These are phyloP conservation scores for Brassica cretica DNA, from an alignment of 345 rosid species.

Conservation along the genomic window DNA sequence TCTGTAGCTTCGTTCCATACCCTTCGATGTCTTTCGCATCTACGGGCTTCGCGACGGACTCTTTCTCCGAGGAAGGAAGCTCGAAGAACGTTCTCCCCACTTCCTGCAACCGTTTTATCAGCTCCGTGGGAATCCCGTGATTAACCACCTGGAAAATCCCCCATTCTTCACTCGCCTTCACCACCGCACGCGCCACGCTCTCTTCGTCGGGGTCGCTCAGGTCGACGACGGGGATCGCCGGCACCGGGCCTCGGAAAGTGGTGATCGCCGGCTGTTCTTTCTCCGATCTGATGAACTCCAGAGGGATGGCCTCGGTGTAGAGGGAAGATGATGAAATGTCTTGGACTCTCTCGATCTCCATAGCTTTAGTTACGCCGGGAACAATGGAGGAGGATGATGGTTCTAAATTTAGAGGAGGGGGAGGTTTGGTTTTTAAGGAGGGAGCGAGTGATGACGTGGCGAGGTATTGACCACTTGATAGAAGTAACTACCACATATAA, in stretches of 20 bases:
- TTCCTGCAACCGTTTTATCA: slow-evolving; percentile 48
- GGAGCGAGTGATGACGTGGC: slow-evolving; percentile 28
- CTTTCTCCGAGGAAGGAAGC: slow-evolving; percentile 65
- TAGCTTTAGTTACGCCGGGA: slow-evolving; percentile 19
- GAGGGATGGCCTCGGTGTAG: slow-evolving; percentile 48
- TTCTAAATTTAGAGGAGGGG: neutral
- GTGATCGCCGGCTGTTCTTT: slow-evolving; percentile 71
- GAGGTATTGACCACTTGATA: slow-evolving; percentile 21
- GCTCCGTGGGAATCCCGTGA: slow-evolving; percentile 51
- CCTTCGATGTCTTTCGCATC: slow-evolving; percentile 57
- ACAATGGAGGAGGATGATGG: slow-evolving; percentile 23
- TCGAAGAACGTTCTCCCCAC: slow-evolving; percentile 71
- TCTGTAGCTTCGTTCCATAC: slow-evolving; percentile 61
- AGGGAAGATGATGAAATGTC: slow-evolving; percentile 43
- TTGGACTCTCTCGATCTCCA: slow-evolving; percentile 59
- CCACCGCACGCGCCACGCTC: slow-evolving; percentile 32
- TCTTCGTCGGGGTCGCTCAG: slow-evolving; percentile 38
- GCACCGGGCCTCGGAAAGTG: slow-evolving; percentile 52
- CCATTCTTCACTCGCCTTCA: slow-evolving; percentile 53
- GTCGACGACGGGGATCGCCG: slow-evolving; percentile 52
- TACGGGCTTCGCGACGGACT: slow-evolving; percentile 47
- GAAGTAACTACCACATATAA: slow-evolving; percentile 37
- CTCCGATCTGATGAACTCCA: slow-evolving; percentile 62
- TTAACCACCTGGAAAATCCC: slow-evolving; percentile 52
- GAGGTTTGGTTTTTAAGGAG: slow-evolving; percentile 23